A percentile compares a stretch with the other conserved stretches of the same genome.
Conservation (phyloP, 768 basidiomycete species). For the Suillus hirtellus region DNA sequence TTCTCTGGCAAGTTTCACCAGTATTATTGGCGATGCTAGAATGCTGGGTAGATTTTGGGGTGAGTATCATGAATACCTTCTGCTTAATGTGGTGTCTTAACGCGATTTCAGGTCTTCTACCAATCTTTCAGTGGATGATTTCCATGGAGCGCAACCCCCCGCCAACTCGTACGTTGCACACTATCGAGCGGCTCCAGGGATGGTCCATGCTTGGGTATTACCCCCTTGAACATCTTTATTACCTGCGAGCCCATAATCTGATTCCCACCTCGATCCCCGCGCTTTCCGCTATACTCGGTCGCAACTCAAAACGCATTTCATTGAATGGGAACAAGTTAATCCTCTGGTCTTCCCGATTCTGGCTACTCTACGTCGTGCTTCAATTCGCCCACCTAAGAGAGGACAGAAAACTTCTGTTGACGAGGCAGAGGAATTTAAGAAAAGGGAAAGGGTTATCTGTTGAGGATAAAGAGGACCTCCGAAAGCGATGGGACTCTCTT, state of each 20-base stretch:
- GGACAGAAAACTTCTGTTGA: slow-evolving; percentile 59
- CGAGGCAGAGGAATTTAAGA: slow-evolving; percentile 53
- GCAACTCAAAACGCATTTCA: slow-evolving; percentile 40
- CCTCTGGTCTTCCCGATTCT: slow-evolving; percentile 78
- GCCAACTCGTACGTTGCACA: slow-evolving; percentile 68
- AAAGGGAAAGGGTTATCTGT: slow-evolving; percentile 57
- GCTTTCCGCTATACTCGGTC: slow-evolving; percentile 43
- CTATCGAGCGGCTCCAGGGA: slow-evolving; percentile 77
- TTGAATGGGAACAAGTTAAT: slow-evolving; percentile 51
- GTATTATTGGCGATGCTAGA: slow-evolving; percentile 64
- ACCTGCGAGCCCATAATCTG: slow-evolving; percentile 60
- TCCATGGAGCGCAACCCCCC: slow-evolving; percentile 71
- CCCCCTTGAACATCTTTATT: slow-evolving; percentile 76
- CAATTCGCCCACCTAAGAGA: slow-evolving; percentile 75
- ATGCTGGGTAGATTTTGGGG: slow-evolving; percentile 82
- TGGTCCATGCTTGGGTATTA: slow-evolving; percentile 77
- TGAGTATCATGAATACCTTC: slow-evolving; percentile 33
- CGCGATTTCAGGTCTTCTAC: slow-evolving; percentile 58
- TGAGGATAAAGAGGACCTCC: slow-evolving; percentile 56
- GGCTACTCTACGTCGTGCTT: slow-evolving; percentile 77
- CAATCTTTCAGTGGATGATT: slow-evolving; percentile 79
- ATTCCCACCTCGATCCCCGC: slow-evolving; percentile 56
- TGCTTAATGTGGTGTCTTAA: background rate
- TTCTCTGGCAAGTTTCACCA: slow-evolving; percentile 53
- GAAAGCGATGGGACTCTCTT: slow-evolving; percentile 62